These are phyloP conservation scores for Beta lomatogona DNA, from an alignment of 179 eudicot genomes.

Conservation along the genomic window DNA sequence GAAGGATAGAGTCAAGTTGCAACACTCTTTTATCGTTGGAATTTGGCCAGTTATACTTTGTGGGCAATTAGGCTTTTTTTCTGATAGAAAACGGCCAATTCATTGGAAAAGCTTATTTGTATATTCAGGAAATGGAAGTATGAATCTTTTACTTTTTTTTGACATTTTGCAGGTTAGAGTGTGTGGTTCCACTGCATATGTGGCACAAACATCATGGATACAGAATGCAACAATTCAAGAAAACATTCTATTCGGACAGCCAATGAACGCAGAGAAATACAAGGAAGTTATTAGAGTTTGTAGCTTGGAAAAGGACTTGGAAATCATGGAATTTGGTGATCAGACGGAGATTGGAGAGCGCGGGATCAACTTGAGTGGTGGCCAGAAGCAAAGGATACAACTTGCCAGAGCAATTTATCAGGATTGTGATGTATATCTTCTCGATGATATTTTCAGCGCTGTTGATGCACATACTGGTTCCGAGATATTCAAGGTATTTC, in stretches of 20 bases:
- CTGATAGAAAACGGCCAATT: not conserved
- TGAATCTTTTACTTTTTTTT: conserved; percentile 6
- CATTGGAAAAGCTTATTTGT: not conserved
- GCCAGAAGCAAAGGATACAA: conserved; percentile 92
- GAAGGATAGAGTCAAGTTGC: not conserved
- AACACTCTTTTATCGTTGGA: not conserved
- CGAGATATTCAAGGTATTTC: conserved; percentile 83
- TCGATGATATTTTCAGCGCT: conserved; percentile 93
- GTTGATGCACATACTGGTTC: conserved; percentile 99
- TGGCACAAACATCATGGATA: conserved; percentile 96
- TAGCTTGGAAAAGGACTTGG: conserved; percentile 81
- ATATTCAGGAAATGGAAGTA: not conserved
- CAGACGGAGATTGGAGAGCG: conserved; percentile 99
- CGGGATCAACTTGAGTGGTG: conserved; percentile 95
- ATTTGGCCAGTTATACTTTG: not conserved
- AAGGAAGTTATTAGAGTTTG: conserved; percentile 71
- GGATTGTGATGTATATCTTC: conserved; percentile 86
- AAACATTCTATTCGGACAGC: conserved; percentile 80
- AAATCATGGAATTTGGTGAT: conserved; percentile 95
- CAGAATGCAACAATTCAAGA: conserved; percentile 90
- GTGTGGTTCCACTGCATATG: conserved; percentile 91
- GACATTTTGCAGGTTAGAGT: conserved; percentile 53
- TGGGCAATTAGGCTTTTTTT: not conserved
- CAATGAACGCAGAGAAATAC: conserved; percentile 67
- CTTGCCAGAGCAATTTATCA: conserved; percentile 96